Base-by-base conservation (phyloP, 164 flowering plant species). In the Cinnamomum chago region DNA sequence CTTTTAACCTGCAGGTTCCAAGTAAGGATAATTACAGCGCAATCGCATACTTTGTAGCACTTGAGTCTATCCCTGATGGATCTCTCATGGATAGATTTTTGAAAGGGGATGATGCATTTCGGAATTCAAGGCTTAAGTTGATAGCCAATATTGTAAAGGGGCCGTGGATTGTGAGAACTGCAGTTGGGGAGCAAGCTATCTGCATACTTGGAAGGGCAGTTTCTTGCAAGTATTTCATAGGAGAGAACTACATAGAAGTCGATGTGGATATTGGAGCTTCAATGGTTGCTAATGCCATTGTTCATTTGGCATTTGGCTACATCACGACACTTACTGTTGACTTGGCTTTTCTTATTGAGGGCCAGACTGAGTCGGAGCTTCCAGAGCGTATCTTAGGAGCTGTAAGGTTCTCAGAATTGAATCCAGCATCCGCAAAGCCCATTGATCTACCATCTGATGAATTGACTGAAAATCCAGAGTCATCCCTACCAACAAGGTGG, bases 121-220 rank as follows among this genome's bases (percentile, higher is more conserved):
- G 90, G 67, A 91, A 86, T 75, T 90, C 94, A 22, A 87, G 97
- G 81, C 89, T 94, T 64, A 94, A 94, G 78, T 70, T 94, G 87
- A 94, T 92, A 62, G 97, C 97, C 51, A 92, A 94, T 83, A 88
- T 92, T 76, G 97, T 88, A 22, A 85, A 75, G 97, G 97, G 98
- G 52, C 98, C 98, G 25, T 94, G 98, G 98, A 87, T 94, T 66
- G 98, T 92, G 58, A 87, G 83, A 76, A 91, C 84, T 77, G 97
- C 98, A 23, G 97, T 92, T 72, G 98, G 98, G 13, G 97, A 94
- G 86, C 98, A 91, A 78, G 98, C 95, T 10, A 88, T 94, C 40
- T 94, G 98, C 72, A 72, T 92, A 58, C 90, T 94, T 65, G 98
- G 97, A 13, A 89, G 94, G 64, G 91, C 97, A 23, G 87, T 94